A percentile compares a stretch with the other conserved stretches of the same genome.
These are phyloP conservation scores for Phytophthora sansomeana DNA, from an alignment of 352 stramenopile species.

Conservation along the genomic window DNA sequence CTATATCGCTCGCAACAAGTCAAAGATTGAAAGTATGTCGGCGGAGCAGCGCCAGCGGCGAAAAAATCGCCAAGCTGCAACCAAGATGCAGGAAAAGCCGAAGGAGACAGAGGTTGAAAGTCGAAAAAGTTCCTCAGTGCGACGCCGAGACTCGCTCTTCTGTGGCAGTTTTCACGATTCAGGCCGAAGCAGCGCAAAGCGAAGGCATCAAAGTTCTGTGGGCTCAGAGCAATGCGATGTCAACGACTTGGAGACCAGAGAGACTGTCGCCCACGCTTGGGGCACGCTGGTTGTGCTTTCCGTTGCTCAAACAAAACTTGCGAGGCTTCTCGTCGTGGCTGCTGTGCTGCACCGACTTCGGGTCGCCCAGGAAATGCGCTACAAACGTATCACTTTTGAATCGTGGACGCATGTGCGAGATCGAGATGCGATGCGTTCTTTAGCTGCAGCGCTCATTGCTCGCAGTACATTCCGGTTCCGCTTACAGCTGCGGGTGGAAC, in stretches of 20 bases:
- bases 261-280: slow-evolving; percentile 40
- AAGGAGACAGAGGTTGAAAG: not conserved
- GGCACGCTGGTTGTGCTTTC: slow-evolving; percentile 48
- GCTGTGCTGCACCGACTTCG: slow-evolving; percentile 33
- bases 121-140: slow-evolving; percentile 15
- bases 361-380: slow-evolving; percentile 35
- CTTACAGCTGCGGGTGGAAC: slow-evolving; percentile 48
- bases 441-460: slow-evolving; percentile 47
- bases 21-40: slow-evolving; percentile 32
- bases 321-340: slow-evolving; percentile 34
- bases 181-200: not conserved
- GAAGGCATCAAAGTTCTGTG: slow-evolving; percentile 4
- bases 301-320: slow-evolving; percentile 50
- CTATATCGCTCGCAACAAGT: slow-evolving; percentile 48
- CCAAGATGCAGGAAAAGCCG: not conserved
- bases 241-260: not conserved
- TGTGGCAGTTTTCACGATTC: not conserved
- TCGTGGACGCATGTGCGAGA: slow-evolving; percentile 46
- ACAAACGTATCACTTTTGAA: slow-evolving; percentile 43
- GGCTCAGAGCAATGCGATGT: not conserved
- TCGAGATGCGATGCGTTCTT: slow-evolving; percentile 33
- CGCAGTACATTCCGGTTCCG: slow-evolving; percentile 49
- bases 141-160: slow-evolving; percentile 49
- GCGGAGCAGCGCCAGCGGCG: slow-evolving; percentile 34
- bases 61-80: slow-evolving; percentile 5